Evolutionary conservation across 768 basidiomycete genomes (phyloP).

Genomic region (Tricholoma sp.): DNA sequence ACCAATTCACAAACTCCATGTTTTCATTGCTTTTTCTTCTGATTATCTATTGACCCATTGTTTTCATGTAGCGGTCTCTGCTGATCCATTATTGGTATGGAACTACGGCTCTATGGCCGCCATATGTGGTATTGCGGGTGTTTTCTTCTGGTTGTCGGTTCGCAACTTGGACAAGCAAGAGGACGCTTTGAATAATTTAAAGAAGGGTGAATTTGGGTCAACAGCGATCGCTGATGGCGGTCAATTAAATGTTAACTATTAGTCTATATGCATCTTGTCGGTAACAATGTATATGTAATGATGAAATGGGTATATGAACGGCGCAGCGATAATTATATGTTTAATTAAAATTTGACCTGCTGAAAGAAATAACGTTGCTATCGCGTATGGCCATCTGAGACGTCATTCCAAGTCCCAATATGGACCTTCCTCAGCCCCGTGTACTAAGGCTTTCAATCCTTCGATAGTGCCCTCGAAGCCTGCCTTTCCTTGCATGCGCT

Average conservation of each 20-base stretch:
- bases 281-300: neutral
- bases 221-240: no score
- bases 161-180: constrained; percentile 57
- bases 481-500: constrained; percentile 1
- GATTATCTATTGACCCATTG: neutral
- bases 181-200: constrained; percentile 55
- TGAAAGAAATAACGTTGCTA: no score
- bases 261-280: neutral
- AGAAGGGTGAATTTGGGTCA: constrained; percentile 24
- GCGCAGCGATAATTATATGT: neutral
- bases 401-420: neutral
- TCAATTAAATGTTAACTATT: neutral
- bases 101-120: constrained; percentile 62
- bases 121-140: constrained; percentile 47
- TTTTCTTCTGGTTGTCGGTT: constrained; percentile 51
- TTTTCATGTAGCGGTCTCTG: constrained; percentile 44
- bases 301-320: neutral
- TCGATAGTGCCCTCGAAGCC: neutral
- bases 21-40: constrained; percentile 1
- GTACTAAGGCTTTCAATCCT: neutral
- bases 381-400: neutral
- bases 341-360: neutral
- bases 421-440: neutral
- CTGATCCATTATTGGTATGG: constrained; percentile 72
- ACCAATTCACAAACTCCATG: neutral